Percentiles rank a stretch among this genome's conserved stretches.
phyloP scores from a whole-genome alignment of 345 rosid species.

The Anastatica hierochuntica region DNA sequence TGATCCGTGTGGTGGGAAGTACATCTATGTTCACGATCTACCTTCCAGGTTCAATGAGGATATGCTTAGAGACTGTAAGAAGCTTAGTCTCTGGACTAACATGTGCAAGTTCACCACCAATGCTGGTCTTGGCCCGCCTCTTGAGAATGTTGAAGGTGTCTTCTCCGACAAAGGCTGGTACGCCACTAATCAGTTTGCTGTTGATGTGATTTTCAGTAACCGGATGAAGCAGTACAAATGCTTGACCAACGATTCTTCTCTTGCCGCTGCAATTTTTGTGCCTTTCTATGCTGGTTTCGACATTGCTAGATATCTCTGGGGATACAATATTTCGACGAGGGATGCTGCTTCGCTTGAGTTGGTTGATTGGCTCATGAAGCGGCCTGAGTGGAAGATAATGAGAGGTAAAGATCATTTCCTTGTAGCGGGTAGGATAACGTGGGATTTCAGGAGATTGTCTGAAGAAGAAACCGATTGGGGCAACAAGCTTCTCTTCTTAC shows the following conservation, averaged over 20 bases:
- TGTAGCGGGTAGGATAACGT: slow-evolving; percentile 82
- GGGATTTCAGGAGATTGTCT: slow-evolving; percentile 81
- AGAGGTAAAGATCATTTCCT: slow-evolving; percentile 83
- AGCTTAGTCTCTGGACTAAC: slow-evolving; percentile 81
- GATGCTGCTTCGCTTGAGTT: slow-evolving; percentile 82
- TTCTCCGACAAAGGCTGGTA: slow-evolving; percentile 78
- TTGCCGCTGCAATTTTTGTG: slow-evolving; percentile 79
- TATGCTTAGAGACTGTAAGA: slow-evolving; percentile 74
- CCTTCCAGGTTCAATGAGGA: slow-evolving; percentile 77
- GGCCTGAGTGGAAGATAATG: slow-evolving; percentile 82
- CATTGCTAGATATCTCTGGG: slow-evolving; percentile 82
- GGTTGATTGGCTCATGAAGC: slow-evolving; percentile 79
- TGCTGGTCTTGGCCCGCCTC: slow-evolving; percentile 78
- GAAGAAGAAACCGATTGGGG: slow-evolving; percentile 85
- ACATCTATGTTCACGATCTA: slow-evolving; percentile 68
- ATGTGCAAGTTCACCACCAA: slow-evolving; percentile 80
- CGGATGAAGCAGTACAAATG: slow-evolving; percentile 88
- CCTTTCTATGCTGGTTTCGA: slow-evolving; percentile 91
- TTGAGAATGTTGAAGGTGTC: slow-evolving; percentile 71
- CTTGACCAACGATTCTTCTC: slow-evolving; percentile 66
- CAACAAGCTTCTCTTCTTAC: slow-evolving; percentile 73
- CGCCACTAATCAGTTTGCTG: slow-evolving; percentile 80
- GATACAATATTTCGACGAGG: slow-evolving; percentile 49
- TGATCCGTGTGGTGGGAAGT: slow-evolving; percentile 79
- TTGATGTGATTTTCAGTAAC: slow-evolving; percentile 73